These are phyloP conservation scores for Calonectria henricotiae DNA, from an alignment of 2,329 filamentous ascomycete genomes.

Conservation along the genomic window DNA sequence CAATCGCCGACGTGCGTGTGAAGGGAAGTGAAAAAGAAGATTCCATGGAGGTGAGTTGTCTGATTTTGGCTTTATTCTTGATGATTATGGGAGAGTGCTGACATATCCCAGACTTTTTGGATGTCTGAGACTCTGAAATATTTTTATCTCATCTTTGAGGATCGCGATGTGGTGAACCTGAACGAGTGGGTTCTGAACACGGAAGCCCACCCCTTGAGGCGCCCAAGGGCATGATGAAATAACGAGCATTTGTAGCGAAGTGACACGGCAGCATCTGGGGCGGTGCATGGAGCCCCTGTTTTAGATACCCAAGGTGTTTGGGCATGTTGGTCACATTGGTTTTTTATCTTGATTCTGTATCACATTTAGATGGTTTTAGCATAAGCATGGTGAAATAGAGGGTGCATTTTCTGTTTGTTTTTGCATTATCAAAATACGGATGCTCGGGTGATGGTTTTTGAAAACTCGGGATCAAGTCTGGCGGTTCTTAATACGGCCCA, in stretches of 20 bases:
- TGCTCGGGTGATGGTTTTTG: not conserved
- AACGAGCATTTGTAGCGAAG: slow-evolving; percentile 27
- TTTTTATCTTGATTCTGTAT: not conserved
- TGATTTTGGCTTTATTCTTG: not conserved
- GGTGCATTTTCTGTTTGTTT: not conserved
- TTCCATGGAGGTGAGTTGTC: slow-evolving; percentile 72
- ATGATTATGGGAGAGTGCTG: slow-evolving; percentile 30
- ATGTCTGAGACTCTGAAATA: slow-evolving; percentile 85
- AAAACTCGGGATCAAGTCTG: too few relatives aligned
- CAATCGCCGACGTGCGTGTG: slow-evolving; percentile 58
- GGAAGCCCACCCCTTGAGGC: slow-evolving; percentile 69
- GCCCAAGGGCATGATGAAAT: slow-evolving; percentile 50
- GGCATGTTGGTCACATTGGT: not conserved
- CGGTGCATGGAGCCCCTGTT: not conserved
- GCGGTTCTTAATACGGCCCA: too few relatives aligned
- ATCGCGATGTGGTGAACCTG: slow-evolving; percentile 75
- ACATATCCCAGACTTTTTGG: slow-evolving; percentile 74
- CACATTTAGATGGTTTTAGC: slow-evolving; percentile 28
- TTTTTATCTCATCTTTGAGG: slow-evolving; percentile 81
- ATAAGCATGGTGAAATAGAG: slow-evolving; percentile 29
- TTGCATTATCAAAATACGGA: not conserved
- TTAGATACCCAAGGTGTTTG: slow-evolving; percentile 29
- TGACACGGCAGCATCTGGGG: slow-evolving; percentile 7
- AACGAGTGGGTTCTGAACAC: slow-evolving; percentile 80
- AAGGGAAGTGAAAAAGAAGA: slow-evolving; percentile 63